Conservation (phyloP, 2,329 filamentous ascomycete species). For the Monosporascus sp. region DNA sequence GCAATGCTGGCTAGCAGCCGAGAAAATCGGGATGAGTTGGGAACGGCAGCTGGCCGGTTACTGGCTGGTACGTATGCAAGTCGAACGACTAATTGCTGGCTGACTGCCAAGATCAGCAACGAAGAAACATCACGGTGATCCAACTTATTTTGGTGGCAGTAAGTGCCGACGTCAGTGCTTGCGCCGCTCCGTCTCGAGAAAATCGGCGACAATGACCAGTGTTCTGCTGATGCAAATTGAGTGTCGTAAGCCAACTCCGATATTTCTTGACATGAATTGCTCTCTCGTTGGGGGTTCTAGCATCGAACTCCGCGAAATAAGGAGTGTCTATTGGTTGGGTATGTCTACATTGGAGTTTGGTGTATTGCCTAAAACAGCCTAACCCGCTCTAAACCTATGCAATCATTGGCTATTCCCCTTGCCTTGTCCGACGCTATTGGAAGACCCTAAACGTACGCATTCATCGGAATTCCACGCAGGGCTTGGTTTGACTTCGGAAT, state of each 20-base stretch:
- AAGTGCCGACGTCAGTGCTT: not conserved
- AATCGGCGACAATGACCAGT: not conserved
- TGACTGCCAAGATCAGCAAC: no score
- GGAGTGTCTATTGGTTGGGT: not conserved
- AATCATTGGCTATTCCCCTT: not conserved
- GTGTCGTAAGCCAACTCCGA: not conserved
- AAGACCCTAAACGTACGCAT: not conserved
- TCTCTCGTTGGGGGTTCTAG: not conserved
- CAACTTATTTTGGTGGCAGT: no score
- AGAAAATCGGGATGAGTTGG: no score
- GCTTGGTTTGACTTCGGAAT: not conserved
- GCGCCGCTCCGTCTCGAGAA: not conserved
- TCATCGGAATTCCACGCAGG: not conserved
- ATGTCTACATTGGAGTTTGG: not conserved
- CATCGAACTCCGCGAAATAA: not conserved
- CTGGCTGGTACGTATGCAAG: no score
- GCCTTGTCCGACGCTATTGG: not conserved
- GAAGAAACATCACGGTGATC: no score
- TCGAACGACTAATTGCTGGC: no score
- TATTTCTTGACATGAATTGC: not conserved
- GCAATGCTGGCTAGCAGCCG: no score
- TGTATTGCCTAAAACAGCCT: not conserved
- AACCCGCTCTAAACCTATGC: not conserved
- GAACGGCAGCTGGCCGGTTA: no score
- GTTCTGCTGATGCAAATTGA: not conserved